These are phyloP conservation scores for Boletus fagicola DNA, from an alignment of 768 basidiomycete species.

Conservation along the genomic window DNA sequence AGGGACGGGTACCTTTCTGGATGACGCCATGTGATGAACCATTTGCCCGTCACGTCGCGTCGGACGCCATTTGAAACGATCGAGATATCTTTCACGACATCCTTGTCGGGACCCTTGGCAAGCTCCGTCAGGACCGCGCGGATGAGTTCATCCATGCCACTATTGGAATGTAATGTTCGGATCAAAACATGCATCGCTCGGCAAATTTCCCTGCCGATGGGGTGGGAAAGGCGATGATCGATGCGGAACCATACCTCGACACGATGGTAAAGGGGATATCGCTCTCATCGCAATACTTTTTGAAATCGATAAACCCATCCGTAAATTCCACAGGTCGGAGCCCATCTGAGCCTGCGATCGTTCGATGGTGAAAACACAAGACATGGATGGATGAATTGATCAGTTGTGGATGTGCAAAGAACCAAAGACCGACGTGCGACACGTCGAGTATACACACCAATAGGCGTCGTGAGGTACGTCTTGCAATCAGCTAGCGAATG, in stretches of 20 bases:
- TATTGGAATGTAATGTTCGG: constrained; percentile 33
- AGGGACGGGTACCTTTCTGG: constrained; percentile 65
- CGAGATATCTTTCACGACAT: constrained; percentile 72
- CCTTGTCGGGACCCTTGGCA: constrained; percentile 51
- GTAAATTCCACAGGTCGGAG: constrained; percentile 13
- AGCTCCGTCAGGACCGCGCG: constrained; percentile 81
- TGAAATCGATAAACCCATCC: constrained; percentile 82
- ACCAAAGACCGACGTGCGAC: neutral
- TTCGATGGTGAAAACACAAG: neutral
- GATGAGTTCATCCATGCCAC: constrained; percentile 93
- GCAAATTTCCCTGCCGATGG: constrained; percentile 1
- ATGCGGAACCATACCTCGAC: constrained; percentile 64
- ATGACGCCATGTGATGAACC: constrained; percentile 86
- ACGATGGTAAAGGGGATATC: constrained; percentile 91
- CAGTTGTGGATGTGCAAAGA: neutral
- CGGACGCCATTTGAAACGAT: constrained; percentile 94
- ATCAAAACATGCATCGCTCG: constrained; percentile 4
- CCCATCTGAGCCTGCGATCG: constrained; percentile 9
- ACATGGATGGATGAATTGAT: neutral
- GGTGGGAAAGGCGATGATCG: constrained; percentile 8
- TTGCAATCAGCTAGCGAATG: constrained; percentile 87
- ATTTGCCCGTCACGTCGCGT: constrained; percentile 54
- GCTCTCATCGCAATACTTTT: constrained; percentile 74
- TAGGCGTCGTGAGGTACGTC: constrained; percentile 63
- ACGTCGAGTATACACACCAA: constrained; percentile 35